These are phyloP conservation scores for Botryotinia convoluta DNA, from an alignment of 2,329 filamentous ascomycete species.

Conservation along the genomic window DNA sequence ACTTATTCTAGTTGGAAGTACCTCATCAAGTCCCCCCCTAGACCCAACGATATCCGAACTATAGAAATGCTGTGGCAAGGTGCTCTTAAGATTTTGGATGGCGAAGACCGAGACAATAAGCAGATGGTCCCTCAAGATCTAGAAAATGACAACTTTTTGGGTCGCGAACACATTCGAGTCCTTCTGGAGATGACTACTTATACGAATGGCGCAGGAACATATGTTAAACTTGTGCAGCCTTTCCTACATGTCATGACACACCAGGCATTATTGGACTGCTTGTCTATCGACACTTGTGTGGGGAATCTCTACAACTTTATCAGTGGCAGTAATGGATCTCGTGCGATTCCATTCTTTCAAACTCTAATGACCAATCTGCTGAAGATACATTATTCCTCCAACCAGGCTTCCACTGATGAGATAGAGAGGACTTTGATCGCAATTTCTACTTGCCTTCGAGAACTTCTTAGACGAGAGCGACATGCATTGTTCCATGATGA, in stretches of 20 bases:
- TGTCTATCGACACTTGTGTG: slow-evolving; percentile 15
- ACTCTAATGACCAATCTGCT: not conserved
- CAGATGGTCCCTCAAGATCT: slow-evolving; percentile 26
- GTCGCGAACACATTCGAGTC: not conserved
- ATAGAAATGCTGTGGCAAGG: slow-evolving; percentile 23
- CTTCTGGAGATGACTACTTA: slow-evolving; percentile 5
- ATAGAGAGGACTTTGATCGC: not conserved
- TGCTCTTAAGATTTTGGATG: slow-evolving; percentile 25
- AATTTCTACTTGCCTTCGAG: slow-evolving; percentile 4
- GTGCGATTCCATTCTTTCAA: slow-evolving; percentile 16
- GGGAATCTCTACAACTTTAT: slow-evolving; percentile 12
- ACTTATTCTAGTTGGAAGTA: slow-evolving; percentile 26
- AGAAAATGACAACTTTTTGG: slow-evolving; percentile 18
- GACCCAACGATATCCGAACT: slow-evolving; percentile 19
- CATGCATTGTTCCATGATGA: slow-evolving; percentile 8
- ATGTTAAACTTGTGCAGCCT: slow-evolving; percentile 4
- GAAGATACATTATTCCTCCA: not conserved
- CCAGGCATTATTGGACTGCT: slow-evolving; percentile 13
- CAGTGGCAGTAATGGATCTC: slow-evolving; percentile 16
- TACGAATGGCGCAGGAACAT: not conserved
- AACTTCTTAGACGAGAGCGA: slow-evolving; percentile 14
- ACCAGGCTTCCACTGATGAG: not conserved
- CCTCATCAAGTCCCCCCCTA: slow-evolving; percentile 23
- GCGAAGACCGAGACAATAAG: slow-evolving; percentile 23
- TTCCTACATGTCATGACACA: slow-evolving; percentile 14